phyloP scores from a whole-genome alignment of 2,329 filamentous ascomycete genomes.

The Aspergillus texensis region DNA sequence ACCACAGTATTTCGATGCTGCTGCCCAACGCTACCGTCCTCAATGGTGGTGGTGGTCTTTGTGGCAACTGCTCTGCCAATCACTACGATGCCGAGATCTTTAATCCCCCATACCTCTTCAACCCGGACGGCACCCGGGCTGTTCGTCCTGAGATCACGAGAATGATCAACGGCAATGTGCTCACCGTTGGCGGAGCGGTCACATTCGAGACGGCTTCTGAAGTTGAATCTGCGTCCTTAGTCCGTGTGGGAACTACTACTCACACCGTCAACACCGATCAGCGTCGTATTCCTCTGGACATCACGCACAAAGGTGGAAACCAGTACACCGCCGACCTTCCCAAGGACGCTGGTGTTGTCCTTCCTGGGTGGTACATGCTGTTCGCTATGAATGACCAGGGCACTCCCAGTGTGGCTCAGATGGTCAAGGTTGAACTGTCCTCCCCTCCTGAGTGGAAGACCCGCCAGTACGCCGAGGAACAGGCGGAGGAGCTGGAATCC shows the following conservation, averaged over 20 bases:
- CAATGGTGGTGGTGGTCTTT: constrained; percentile 57
- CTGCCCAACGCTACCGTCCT: constrained; percentile 56
- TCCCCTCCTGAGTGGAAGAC: not conserved
- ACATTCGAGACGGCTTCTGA: constrained; percentile 6
- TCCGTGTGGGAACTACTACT: constrained; percentile 55
- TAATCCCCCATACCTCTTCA: constrained; percentile 59
- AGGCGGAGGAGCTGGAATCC: not conserved
- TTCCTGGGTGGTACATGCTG: constrained; percentile 59
- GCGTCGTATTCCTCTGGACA: constrained; percentile 53
- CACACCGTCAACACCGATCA: constrained; percentile 64
- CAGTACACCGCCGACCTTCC: constrained; percentile 37
- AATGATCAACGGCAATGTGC: not conserved
- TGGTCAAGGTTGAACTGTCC: constrained; percentile 10
- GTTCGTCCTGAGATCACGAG: constrained; percentile 8
- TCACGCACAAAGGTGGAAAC: not conserved
- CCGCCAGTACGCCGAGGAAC: not conserved
- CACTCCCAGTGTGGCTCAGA: constrained; percentile 51
- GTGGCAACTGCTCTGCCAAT: constrained; percentile 50
- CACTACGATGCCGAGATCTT: constrained; percentile 61
- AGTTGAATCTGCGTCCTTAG: constrained; percentile 40
- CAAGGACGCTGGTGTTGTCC: constrained; percentile 50
- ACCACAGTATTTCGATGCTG: constrained; percentile 55
- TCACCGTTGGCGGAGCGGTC: not conserved
- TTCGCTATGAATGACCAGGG: constrained; percentile 51
- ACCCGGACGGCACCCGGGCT: not conserved